A percentile compares a stretch with the other conserved stretches of the same genome.
Evolutionary conservation across 2,329 filamentous ascomycete genomes (phyloP).

Genomic region (Xylariaceae sp.): DNA sequence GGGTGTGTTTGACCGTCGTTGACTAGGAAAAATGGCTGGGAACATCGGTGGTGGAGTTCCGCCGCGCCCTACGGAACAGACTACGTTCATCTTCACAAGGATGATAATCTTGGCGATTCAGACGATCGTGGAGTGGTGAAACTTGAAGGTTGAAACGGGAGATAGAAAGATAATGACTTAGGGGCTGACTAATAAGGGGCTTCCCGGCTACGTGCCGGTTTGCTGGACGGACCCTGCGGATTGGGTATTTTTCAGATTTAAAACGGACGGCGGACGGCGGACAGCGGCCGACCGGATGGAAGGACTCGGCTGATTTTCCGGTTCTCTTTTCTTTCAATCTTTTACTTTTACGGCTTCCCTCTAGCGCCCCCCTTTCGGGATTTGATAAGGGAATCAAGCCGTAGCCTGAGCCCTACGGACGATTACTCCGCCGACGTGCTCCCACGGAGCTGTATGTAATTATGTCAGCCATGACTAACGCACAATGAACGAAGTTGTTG

Average conservation of each 20-base stretch:
- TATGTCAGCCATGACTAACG: slow-evolving; percentile 15
- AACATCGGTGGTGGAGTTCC: slow-evolving; percentile 4
- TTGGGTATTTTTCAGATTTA: not conserved
- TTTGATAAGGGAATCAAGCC: too few species aligned
- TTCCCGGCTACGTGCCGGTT: not conserved
- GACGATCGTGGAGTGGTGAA: not conserved
- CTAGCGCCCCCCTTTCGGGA: too few species aligned
- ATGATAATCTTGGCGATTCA: slow-evolving; percentile 4
- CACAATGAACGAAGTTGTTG: slow-evolving; percentile 11
- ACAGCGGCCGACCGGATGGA: too few species aligned
- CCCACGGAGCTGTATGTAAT: slow-evolving; percentile 3
- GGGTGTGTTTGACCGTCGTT: slow-evolving; percentile 7
- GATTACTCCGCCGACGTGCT: not conserved
- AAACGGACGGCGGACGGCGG: not conserved
- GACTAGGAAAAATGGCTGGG: slow-evolving; percentile 12
- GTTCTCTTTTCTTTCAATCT: too few species aligned
- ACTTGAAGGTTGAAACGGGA: not conserved
- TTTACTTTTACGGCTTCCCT: too few species aligned
- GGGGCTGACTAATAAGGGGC: not conserved
- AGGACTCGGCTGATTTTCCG: too few species aligned
- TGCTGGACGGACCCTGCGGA: slow-evolving; percentile 16
- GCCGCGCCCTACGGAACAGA: slow-evolving; percentile 9
- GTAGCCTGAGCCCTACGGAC: too few species aligned
- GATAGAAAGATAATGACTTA: not conserved
- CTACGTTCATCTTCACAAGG: not conserved